Percentiles rank a stretch among this genome's conserved stretches.
phyloP scores from a whole-genome alignment of 2,329 filamentous ascomycete species.

The Paracorniculantispora psalliotae region DNA sequence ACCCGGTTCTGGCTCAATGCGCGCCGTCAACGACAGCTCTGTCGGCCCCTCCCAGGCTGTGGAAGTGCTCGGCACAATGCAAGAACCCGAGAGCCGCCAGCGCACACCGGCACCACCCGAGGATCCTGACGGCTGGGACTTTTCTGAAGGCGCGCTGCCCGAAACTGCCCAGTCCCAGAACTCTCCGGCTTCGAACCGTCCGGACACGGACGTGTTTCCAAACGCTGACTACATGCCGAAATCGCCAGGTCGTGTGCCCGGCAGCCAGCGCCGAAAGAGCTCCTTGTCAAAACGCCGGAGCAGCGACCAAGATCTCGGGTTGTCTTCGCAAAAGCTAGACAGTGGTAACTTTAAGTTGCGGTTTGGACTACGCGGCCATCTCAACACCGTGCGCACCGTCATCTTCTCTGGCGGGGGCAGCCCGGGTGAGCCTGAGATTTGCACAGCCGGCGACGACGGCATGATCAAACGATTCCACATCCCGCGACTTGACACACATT shows the following conservation, averaged over 20 bases:
- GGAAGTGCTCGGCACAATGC: constrained; percentile 34
- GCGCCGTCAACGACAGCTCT: constrained; percentile 30
- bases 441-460: constrained; percentile 91
- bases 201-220: constrained; percentile 85
- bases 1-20: constrained; percentile 29
- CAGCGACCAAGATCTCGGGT: constrained; percentile 58
- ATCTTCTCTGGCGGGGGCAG: constrained; percentile 97
- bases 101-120: constrained; percentile 39
- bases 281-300: constrained; percentile 70
- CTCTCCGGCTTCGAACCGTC: constrained; percentile 54
- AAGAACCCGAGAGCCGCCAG: constrained; percentile 40
- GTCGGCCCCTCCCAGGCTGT: constrained; percentile 33
- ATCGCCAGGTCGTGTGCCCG: constrained; percentile 66
- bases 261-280: constrained; percentile 73
- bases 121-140: constrained; percentile 82
- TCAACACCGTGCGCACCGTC: constrained; percentile 89
- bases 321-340: constrained; percentile 57
- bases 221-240: constrained; percentile 74
- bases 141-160: constrained; percentile 69
- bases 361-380: constrained; percentile 85
- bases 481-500: constrained; percentile 65
- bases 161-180: constrained; percentile 47
- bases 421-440: constrained; percentile 92
- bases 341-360: constrained; percentile 81
- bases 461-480: constrained; percentile 97